A percentile compares a stretch with the other conserved stretches of the same genome.
Conservation (phyloP, 108 stramenopile species). For the Nannochloropsis gaditana region DNA sequence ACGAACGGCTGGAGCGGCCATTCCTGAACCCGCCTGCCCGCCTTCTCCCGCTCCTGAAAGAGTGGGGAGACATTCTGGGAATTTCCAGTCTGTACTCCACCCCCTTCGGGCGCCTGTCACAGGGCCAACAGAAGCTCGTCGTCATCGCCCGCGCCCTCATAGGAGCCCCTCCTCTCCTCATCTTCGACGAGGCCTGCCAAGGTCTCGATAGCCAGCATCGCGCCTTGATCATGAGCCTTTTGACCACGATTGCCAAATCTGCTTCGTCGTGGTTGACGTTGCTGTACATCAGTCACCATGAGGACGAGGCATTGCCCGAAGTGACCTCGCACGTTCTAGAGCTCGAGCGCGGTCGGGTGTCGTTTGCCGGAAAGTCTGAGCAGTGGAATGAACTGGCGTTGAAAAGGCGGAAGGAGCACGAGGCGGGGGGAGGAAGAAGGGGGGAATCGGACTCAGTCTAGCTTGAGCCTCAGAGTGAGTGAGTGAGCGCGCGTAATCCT, state of each 20-base stretch:
- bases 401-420: not conserved
- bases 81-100: constrained; percentile 34
- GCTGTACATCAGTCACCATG: not conserved
- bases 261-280: constrained; percentile 1
- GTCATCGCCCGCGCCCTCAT: constrained; percentile 63
- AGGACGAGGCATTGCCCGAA: not conserved
- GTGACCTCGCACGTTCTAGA: constrained; percentile 6
- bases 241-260: not conserved
- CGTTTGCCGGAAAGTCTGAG: not conserved
- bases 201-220: constrained; percentile 56
- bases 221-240: not conserved
- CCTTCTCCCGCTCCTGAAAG: not conserved
- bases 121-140: constrained; percentile 70
- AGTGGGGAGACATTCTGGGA: constrained; percentile 26
- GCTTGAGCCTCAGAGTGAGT: too few species aligned
- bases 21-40: not conserved
- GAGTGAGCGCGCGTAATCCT: too few species aligned
- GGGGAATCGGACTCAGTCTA: not conserved
- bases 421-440: not conserved
- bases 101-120: constrained; percentile 61
- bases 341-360: not conserved
- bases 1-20: not conserved
- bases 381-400: not conserved
- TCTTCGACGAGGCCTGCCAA: constrained; percentile 69
- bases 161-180: constrained; percentile 58